Conservation (phyloP, 1,139 yeast genomes). For the Saccharomyces hybrid region DNA sequence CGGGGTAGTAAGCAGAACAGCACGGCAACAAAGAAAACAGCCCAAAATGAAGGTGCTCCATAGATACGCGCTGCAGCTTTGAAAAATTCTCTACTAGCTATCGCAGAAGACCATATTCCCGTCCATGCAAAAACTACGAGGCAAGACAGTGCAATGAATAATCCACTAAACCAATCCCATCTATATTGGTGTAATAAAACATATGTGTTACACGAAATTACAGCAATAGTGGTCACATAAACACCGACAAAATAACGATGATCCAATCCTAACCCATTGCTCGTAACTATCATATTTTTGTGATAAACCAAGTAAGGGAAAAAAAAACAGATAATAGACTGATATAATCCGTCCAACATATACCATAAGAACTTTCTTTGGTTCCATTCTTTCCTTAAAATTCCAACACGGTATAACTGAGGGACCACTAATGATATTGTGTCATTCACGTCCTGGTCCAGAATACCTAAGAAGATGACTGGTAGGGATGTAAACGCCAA, state of each 20-base stretch:
- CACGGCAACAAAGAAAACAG: slow-evolving; percentile 64
- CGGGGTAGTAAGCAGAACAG: slow-evolving; percentile 71
- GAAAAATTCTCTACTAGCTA: slow-evolving; percentile 60
- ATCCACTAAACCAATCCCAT: slow-evolving; percentile 85
- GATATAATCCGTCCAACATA: slow-evolving; percentile 82
- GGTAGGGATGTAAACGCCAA: slow-evolving; percentile 94
- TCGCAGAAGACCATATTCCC: slow-evolving; percentile 72
- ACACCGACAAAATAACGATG: slow-evolving; percentile 86
- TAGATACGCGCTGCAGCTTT: slow-evolving; percentile 67
- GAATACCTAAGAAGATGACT: slow-evolving; percentile 78
- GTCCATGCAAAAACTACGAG: slow-evolving; percentile 77
- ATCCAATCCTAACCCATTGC: slow-evolving; percentile 59
- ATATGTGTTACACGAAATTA: slow-evolving; percentile 71
- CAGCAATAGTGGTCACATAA: slow-evolving; percentile 69
- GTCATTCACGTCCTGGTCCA: slow-evolving; percentile 90
- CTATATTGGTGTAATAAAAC: slow-evolving; percentile 75
- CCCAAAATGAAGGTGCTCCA: slow-evolving; percentile 75
- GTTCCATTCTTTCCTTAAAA: slow-evolving; percentile 73
- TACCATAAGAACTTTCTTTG: slow-evolving; percentile 73
- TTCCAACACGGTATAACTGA: slow-evolving; percentile 79
- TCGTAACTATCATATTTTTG: slow-evolving; percentile 44
- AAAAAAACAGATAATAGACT: slow-evolving; percentile 75
- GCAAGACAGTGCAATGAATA: slow-evolving; percentile 57
- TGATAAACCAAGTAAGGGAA: slow-evolving; percentile 72
- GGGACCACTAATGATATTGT: slow-evolving; percentile 82